A percentile compares a stretch with the other conserved stretches of the same genome.
Conservation (phyloP, 139 green algal species). For the Chlamydomonas sp. region DNA sequence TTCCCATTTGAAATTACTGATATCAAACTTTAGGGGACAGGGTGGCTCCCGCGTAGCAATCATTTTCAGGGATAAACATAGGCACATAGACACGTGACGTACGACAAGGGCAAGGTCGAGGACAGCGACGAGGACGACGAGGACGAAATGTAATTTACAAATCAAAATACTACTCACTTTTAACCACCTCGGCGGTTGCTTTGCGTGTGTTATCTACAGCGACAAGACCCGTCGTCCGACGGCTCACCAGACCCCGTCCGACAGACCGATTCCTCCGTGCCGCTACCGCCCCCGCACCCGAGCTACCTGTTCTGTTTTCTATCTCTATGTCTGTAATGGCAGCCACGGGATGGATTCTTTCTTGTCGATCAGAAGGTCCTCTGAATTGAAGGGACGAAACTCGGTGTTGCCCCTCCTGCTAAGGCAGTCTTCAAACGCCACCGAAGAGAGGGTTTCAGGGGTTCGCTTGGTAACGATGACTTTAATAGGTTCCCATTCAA, state of each 20-base stretch:
- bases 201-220: neutral
- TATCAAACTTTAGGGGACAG: no score
- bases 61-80: no score
- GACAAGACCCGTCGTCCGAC: neutral
- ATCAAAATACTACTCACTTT: neutral
- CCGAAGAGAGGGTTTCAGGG: neutral
- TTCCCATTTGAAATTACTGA: no score
- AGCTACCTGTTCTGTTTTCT: neutral
- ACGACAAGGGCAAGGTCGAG: no score
- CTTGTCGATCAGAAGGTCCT: neutral
- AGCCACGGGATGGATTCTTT: slow-evolving; percentile 2
- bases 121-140: no score
- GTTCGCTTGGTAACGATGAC: neutral
- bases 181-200: neutral
- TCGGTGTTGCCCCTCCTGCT: neutral
- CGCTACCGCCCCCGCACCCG: neutral
- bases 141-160: neutral
- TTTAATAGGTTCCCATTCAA: no score
- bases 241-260: neutral
- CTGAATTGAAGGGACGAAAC: slow-evolving; percentile 5
- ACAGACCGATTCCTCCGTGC: neutral
- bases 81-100: no score
- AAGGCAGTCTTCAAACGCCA: slow-evolving; percentile 4
- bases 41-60: no score
- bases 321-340: neutral